These are phyloP conservation scores for Alternaria arborescens DNA, from an alignment of 2,329 filamentous ascomycete species.

Conservation along the genomic window DNA sequence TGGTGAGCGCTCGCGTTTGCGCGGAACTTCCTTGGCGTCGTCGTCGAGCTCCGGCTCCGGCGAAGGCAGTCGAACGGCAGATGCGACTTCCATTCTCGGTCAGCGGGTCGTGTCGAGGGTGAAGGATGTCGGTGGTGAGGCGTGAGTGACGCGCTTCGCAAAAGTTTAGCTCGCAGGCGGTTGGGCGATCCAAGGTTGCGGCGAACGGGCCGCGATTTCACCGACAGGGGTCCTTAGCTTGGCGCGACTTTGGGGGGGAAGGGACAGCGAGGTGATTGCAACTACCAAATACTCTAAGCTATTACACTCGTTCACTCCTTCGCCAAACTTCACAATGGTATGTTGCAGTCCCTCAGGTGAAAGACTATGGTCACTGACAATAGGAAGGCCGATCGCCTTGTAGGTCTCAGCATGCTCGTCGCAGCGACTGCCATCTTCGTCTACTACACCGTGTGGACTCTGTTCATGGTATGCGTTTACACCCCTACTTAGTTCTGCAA, in stretches of 20 bases:
- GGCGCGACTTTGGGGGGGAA: slow-evolving; percentile 22
- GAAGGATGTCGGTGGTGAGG: slow-evolving; percentile 7
- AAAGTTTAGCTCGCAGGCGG: slow-evolving; percentile 35
- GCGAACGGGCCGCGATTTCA: slow-evolving; percentile 27
- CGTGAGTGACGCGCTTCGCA: slow-evolving; percentile 24
- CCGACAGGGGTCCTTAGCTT: slow-evolving; percentile 25
- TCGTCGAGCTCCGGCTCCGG: slow-evolving; percentile 56
- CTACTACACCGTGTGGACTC: slow-evolving; percentile 98
- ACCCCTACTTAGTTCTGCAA: not conserved
- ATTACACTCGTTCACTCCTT: slow-evolving; percentile 28
- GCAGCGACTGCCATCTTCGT: slow-evolving; percentile 76
- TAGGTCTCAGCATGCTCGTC: slow-evolving; percentile 79
- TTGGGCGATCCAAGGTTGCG: slow-evolving; percentile 13
- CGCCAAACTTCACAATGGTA: slow-evolving; percentile 42
- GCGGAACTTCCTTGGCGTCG: slow-evolving; percentile 56
- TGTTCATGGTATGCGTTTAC: slow-evolving; percentile 81
- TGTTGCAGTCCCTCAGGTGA: not conserved
- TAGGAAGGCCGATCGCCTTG: slow-evolving; percentile 84
- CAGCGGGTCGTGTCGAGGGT: slow-evolving; percentile 6
- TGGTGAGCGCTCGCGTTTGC: slow-evolving; percentile 65
- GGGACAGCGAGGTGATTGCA: slow-evolving; percentile 29
- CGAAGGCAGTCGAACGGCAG: slow-evolving; percentile 67
- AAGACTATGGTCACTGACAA: not conserved
- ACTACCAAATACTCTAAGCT: slow-evolving; percentile 16
- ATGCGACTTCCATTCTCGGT: slow-evolving; percentile 48